Evolutionary conservation across 305 asterid genomes (phyloP), one percentile per base, ranked within the genome.

Genomic region (Fraxinus xanthoxyloides): DNA sequence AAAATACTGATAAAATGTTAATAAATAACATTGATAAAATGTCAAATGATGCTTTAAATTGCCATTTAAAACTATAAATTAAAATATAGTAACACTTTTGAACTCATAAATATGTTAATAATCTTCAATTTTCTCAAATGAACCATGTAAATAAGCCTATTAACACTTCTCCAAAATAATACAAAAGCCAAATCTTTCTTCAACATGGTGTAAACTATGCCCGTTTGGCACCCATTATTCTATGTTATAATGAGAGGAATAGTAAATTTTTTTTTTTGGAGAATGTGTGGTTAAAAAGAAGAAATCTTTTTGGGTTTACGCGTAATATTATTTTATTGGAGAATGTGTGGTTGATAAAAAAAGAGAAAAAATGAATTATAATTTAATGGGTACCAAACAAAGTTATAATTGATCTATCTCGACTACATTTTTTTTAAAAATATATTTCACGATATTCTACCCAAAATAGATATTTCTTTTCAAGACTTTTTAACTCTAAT

Each of bases 21-120:
- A 19, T 7, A 19, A 4, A 54, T 54, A 17, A 51, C n/a, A 51
- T 13, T 2, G 24, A 7, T 79, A 82, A 48, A 85, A 87, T 83
- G 80, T 83, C 81, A 80, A 70, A 61, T 77, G 65, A 75, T 80
- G 77, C 77, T 78, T 84, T 87, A 74, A 46, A 65, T 72, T 72
- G 17, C 35, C 36, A 72, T 34, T 69, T 34, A 82, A 80, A 81
- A 32, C 34, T 76, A 31, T 23, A 43, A 24, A 84, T 72, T 31
- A n/a, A 63, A 9, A 9, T 8, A 63, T 63, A 35, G 2, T 21
- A 59, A 8, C 3, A 4, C 8, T 5, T n/a, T n/a, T n/a, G n/a
- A n/a, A n/a, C n/a, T n/a, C 72, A 24, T 2, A 63, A 24, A 1
- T 23, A 63, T 63, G 5, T 23, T 24, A 54, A 54, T 24, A 63